Base-by-base conservation (phyloP, 768 basidiomycete species). In the Amanita pseudoporphyria region DNA sequence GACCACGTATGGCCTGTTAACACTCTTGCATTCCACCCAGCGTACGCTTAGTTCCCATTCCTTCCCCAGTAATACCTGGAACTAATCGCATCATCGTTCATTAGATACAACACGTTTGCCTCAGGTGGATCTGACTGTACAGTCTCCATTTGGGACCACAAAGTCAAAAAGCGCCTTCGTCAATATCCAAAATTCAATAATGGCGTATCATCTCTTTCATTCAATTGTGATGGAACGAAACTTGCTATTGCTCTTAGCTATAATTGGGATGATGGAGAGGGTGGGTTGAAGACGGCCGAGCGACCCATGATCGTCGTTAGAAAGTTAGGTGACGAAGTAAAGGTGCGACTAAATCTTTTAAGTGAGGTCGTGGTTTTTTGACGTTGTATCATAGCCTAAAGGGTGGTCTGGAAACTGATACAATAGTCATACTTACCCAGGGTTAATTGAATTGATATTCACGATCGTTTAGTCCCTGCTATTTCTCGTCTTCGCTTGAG, bases 1-100 rank as follows among this genome's bases (percentile, higher is more conserved):
- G 96, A 99, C 64, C 88, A 93, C 56, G 94, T 97, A 18, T 98
- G 90, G 81, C 93, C 95, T 0, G 94, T 98, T 53, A 96, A 97
- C 58, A 79, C 91, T 0, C 77, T 99, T 24, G 90, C 93, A 0
- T 98, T 97, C 71, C 93, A 97, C 59, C 93, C 95, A 0, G 69
- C 76, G 77, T 93, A 61, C 43, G 80, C 68, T 14, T 28, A 33
- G 1, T 21, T 44, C 19, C 4, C 47, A 28, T 30, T 13, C 40
- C 9, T 24, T 24, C 52, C 36, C 43, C 36, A 4, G 19, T 3
- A 9, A 14, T n/a, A 41, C 24, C 32, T 10, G 31, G 2, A 18
- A n/a, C 14, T 12, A 10, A 40, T 21, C 3, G 13, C 47, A 35
- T 32, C 14, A 28, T 37, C n/a, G n/a, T n/a, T n/a, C n/a, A n/a